Conservation (phyloP, 75 land plant species). For the Pinus albicaulis region DNA sequence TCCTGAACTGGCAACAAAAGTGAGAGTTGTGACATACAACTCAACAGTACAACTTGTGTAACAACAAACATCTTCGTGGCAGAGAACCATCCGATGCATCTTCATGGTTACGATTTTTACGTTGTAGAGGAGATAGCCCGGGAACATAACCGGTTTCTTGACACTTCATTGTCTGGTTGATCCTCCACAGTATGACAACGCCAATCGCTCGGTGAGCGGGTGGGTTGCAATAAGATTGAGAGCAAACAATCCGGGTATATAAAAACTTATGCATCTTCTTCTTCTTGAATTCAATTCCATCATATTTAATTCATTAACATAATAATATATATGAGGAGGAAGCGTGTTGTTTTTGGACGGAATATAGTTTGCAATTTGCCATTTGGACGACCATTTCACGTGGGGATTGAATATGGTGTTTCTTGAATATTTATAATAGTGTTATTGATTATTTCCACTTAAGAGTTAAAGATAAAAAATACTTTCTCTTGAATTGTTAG, state of each 20-base stretch:
- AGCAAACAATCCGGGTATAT: slow-evolving; percentile 36
- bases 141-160: slow-evolving; percentile 37
- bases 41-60: slow-evolving; percentile 23
- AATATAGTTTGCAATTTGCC: too few relatives aligned
- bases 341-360: too few relatives aligned
- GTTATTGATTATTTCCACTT: too few relatives aligned
- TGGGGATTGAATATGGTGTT: too few relatives aligned
- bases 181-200: slow-evolving; percentile 42
- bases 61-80: slow-evolving; percentile 16
- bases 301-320: too few relatives aligned
- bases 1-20: slow-evolving; percentile 15
- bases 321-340: too few relatives aligned
- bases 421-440: too few relatives aligned
- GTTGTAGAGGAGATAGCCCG: slow-evolving; percentile 31
- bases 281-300: background rate
- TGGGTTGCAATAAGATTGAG: slow-evolving; percentile 53
- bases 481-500: too few relatives aligned
- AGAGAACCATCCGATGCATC: slow-evolving; percentile 31
- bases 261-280: background rate
- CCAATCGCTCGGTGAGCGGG: slow-evolving; percentile 27
- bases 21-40: slow-evolving; percentile 12
- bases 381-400: too few relatives aligned
- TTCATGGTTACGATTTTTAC: slow-evolving; percentile 33
- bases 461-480: too few relatives aligned
- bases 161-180: slow-evolving; percentile 45